Evolutionary conservation across 805 yeast species (phyloP).

Genomic region (Candida dendrica): DNA sequence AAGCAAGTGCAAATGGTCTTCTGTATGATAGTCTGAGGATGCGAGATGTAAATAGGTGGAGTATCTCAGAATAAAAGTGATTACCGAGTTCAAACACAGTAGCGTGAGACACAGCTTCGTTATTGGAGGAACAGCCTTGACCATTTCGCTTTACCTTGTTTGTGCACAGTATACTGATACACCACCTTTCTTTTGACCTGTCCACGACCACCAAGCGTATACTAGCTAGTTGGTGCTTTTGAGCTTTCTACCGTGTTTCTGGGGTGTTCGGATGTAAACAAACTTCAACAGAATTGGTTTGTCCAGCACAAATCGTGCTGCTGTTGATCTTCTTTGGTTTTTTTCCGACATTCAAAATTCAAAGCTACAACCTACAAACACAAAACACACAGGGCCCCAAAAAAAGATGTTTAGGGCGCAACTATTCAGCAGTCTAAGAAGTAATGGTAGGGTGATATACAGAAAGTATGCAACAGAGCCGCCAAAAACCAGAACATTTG

Average conservation of each 20-base stretch:
- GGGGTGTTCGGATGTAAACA: no score
- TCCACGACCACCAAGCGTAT: no score
- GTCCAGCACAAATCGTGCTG: no score
- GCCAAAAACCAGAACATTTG: constrained; percentile 16
- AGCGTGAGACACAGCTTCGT: constrained; percentile 21
- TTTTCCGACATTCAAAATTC: no score
- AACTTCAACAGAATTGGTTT: no score
- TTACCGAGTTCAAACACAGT: constrained; percentile 13
- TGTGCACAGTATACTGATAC: neutral
- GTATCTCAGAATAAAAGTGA: constrained; percentile 25
- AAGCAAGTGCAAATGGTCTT: constrained; percentile 16
- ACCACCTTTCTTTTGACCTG: no score
- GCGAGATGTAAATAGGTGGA: constrained; percentile 21
- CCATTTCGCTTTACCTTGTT: constrained; percentile 3
- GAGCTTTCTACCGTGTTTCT: no score
- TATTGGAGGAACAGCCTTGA: constrained; percentile 23
- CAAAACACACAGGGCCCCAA: no score
- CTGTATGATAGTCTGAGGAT: constrained; percentile 14
- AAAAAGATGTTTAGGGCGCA: no score
- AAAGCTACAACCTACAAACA: no score
- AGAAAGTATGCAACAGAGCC: neutral
- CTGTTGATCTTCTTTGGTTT: no score
- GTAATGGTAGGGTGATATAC: neutral
- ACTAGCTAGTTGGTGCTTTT: no score
- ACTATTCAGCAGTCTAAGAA: neutral